Evolutionary conservation across 2,329 filamentous ascomycete genomes (phyloP).

Genomic region (Cladophialophora immunda): DNA sequence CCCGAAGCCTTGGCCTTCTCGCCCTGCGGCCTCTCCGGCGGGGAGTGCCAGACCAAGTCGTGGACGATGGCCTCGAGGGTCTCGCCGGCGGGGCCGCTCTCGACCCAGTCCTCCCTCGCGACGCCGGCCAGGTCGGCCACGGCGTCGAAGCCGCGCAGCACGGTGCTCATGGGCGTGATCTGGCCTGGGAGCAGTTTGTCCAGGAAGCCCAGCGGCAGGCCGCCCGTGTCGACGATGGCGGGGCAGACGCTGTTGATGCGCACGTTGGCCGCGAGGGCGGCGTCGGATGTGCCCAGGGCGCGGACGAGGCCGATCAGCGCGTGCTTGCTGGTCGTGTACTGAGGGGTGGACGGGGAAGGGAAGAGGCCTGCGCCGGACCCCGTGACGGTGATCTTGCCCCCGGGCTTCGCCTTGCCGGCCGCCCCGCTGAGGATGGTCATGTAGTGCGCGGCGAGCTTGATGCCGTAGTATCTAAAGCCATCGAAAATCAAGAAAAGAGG

Average conservation of each 20-base stretch:
- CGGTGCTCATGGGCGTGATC: constrained; percentile 25
- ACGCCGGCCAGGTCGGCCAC: constrained; percentile 9
- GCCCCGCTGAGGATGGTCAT: constrained; percentile 50
- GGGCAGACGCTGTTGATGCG: constrained; percentile 48
- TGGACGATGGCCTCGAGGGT: constrained; percentile 20
- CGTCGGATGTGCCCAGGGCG: constrained; percentile 9
- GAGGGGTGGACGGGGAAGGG: constrained; percentile 41
- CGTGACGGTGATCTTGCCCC: constrained; percentile 57
- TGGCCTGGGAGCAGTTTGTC: constrained; percentile 10
- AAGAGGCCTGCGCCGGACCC: constrained; percentile 55
- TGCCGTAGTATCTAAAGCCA: constrained; percentile 50
- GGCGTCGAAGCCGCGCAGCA: constrained; percentile 17
- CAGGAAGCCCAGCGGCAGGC: constrained; percentile 7
- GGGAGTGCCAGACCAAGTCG: constrained; percentile 24
- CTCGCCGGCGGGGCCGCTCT: constrained; percentile 13
- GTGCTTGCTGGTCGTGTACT: constrained; percentile 56
- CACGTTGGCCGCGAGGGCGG: constrained; percentile 29
- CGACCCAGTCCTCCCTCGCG: constrained; percentile 17
- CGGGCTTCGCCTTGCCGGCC: constrained; percentile 52
- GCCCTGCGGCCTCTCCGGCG: constrained; percentile 3
- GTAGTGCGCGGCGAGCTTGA: constrained; percentile 61
- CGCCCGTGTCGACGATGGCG: constrained; percentile 44
- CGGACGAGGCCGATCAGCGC: constrained; percentile 58
- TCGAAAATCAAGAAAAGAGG: background rate
- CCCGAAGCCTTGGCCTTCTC: background rate